These are phyloP conservation scores for Yarrowia divulgata DNA, from an alignment of 805 yeast species.

Conservation along the genomic window DNA sequence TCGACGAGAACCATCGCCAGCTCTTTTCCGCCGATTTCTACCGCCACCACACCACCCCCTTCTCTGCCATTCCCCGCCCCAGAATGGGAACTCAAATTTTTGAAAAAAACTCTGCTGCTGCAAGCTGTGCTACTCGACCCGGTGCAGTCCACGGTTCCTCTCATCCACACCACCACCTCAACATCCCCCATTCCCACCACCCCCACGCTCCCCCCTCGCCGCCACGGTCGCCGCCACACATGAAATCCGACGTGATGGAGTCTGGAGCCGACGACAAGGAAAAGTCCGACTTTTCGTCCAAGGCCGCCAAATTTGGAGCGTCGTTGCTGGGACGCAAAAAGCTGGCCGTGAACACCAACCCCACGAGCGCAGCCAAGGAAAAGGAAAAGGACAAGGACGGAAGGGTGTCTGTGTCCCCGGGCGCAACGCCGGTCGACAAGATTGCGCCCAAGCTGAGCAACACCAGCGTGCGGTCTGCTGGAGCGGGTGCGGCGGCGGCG, in stretches of 20 bases:
- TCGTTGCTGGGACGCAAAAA: constrained; percentile 23
- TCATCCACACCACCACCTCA: constrained; percentile 19
- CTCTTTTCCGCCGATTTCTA: background rate
- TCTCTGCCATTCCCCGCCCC: background rate
- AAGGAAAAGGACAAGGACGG: too few species aligned
- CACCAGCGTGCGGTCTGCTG: background rate
- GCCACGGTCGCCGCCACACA: constrained; percentile 39
- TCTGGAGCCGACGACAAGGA: constrained; percentile 25
- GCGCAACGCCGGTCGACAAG: constrained; percentile 7
- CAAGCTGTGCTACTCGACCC: constrained; percentile 7
- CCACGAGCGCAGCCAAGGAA: background rate
- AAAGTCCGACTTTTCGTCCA: constrained; percentile 33
- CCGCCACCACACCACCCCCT: background rate
- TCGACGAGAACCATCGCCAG: too few species aligned
- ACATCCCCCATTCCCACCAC: background rate
- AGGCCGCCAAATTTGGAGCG: constrained; percentile 33
- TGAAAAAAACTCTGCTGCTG: constrained; percentile 35
- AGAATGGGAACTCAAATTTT: constrained; percentile 25
- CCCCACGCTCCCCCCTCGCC: constrained; percentile 34
- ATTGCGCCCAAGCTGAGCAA: constrained; percentile 12
- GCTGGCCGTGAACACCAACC: constrained; percentile 12
- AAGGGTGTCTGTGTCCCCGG: too few species aligned
- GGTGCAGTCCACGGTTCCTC: background rate
- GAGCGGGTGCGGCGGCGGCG: background rate
- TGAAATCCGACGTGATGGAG: constrained; percentile 30